These are phyloP conservation scores for Geotrichum cucujoidarum DNA, from an alignment of 1,139 yeast species.

Conservation along the genomic window DNA sequence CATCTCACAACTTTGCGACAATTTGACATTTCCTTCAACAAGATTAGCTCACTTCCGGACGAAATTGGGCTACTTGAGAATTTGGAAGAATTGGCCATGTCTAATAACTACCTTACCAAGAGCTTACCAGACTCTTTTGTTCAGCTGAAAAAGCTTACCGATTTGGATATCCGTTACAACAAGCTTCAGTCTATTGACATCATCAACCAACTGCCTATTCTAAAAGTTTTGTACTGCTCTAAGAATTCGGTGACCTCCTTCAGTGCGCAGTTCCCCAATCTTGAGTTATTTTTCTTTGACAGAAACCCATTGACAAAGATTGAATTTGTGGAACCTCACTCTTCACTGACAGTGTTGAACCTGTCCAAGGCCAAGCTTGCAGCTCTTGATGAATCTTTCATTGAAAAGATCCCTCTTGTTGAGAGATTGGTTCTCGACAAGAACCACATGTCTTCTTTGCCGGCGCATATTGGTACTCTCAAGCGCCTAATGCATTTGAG, in stretches of 20 bases:
- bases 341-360: constrained; percentile 64
- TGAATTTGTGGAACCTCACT: constrained; percentile 52
- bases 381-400: constrained; percentile 59
- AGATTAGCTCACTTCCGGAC: constrained; percentile 54
- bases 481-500: constrained; percentile 60
- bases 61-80: constrained; percentile 54
- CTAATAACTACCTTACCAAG: constrained; percentile 62
- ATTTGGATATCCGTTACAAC: constrained; percentile 76
- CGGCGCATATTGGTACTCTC: constrained; percentile 61
- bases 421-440: constrained; percentile 75
- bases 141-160: constrained; percentile 53
- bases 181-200: constrained; percentile 61
- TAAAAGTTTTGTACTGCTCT: constrained; percentile 69
- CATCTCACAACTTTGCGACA: constrained; percentile 55
- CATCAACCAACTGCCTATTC: constrained; percentile 56
- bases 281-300: constrained; percentile 46
- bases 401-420: constrained; percentile 57
- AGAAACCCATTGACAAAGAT: constrained; percentile 80
- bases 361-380: constrained; percentile 79
- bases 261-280: constrained; percentile 41
- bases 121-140: constrained; percentile 52
- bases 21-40: constrained; percentile 80
- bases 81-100: constrained; percentile 64
- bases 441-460: constrained; percentile 75
- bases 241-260: constrained; percentile 74